Evolutionary conservation across 176 grass and related monocot genomes (phyloP).

Genomic region (Puya raimondii): DNA sequence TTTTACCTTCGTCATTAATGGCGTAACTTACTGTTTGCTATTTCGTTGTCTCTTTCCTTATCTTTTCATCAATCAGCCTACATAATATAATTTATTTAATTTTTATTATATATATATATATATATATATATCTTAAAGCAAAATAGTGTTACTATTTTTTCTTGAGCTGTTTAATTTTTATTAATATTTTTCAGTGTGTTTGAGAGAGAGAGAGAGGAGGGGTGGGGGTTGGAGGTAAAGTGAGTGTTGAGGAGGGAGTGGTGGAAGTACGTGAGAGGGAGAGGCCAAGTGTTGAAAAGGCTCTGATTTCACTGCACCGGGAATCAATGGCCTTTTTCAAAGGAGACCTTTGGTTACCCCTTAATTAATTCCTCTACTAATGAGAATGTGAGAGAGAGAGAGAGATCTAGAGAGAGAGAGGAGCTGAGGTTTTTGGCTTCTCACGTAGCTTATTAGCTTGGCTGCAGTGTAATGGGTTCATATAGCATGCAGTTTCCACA

Average conservation of each 20-base stretch:
- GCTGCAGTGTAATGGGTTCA: not conserved
- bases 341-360: not conserved
- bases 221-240: not conserved
- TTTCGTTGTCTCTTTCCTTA: no score
- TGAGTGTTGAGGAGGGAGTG: constrained; percentile 20
- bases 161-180: no score
- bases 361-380: not conserved
- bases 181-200: no score
- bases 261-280: constrained; percentile 36
- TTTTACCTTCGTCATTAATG: no score
- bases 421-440: not conserved
- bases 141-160: no score
- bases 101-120: no score
- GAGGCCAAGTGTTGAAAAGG: constrained; percentile 39
- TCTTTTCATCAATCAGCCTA: no score
- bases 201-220: not conserved
- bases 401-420: not conserved
- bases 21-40: no score
- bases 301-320: constrained; percentile 43
- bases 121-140: no score
- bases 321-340: constrained; percentile 2
- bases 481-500: not conserved
- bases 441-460: not conserved
- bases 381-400: not conserved
- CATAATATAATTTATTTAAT: no score